phyloP scores from a whole-genome alignment of 805 yeast species.

The Sungouiozyma ichnusensis region DNA sequence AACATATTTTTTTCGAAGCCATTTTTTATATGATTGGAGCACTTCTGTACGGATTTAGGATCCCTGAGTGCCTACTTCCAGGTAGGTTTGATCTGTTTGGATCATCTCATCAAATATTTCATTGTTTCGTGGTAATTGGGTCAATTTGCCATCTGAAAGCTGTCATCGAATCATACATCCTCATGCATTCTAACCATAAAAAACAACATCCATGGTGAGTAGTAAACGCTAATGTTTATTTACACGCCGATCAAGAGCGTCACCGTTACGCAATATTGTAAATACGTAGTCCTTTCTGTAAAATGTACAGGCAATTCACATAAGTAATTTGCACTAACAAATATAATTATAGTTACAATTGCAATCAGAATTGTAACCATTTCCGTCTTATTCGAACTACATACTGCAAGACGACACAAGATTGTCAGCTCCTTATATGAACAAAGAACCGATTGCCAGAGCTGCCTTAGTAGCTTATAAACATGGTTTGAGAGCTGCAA shows the following conservation, averaged over 20 bases:
- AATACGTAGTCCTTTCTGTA: no score
- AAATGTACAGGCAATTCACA: no score
- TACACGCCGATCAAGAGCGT: no score
- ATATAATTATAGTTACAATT: no score
- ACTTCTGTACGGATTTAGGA: constrained; percentile 58
- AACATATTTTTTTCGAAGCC: constrained; percentile 62
- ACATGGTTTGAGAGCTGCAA: constrained; percentile 56
- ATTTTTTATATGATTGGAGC: constrained; percentile 72
- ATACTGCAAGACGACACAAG: no score
- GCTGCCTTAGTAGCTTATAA: constrained; percentile 40
- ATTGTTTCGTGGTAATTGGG: constrained; percentile 64
- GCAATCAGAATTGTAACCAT: no score
- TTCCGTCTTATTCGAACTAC: no score
- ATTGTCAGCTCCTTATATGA: no score
- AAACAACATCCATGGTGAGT: background rate
- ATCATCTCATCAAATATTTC: constrained; percentile 79
- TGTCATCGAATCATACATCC: constrained; percentile 44
- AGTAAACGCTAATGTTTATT: background rate
- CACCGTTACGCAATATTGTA: no score
- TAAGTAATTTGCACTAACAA: no score
- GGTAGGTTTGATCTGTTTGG: constrained; percentile 62
- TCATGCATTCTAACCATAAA: constrained; percentile 18
- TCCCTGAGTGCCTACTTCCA: constrained; percentile 65
- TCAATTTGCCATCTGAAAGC: constrained; percentile 68
- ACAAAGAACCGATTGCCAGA: background rate